Evolutionary conservation across 1,284 basidiomycete genomes (phyloP), one percentile per base, ranked within the genome.

Genomic region (Leccinum pachyderme): DNA sequence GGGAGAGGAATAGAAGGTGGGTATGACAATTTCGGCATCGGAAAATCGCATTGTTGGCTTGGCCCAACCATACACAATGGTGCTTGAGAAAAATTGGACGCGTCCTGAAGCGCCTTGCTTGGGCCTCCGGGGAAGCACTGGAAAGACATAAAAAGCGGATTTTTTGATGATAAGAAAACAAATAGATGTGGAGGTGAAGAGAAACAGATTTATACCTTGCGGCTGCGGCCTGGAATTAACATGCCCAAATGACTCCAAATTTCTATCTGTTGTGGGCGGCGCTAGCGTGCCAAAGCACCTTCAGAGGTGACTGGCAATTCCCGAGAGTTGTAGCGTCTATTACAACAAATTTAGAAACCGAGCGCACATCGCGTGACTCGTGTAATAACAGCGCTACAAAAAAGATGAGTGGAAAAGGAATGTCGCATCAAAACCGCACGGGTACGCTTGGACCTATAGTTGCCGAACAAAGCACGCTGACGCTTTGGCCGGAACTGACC

Each of bases 381-480:
- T 18, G 11, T 6, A 12, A 13, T 12, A 54, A 54, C 7, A 24
- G 2, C 2, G 4, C 29, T 5, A 12, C 13, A 41, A 31, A 46
- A 7, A 22, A 24, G 8, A 13, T 11, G 7, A 31, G 28, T 13
- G 29, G 24, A 37, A 28, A 33, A 4, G 27, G 32, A 33, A 52
- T 12, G 8, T 7, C n/a, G 27, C 13, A 11, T 13, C 31, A 32
- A 32, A 12, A 13, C 31, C 31, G 13, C 31, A 25, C 2, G 18
- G 32, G 28, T 1, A 1, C 32, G 1, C 12, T 8, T 56, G 57
- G 52, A 60, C 37, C 27, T n/a, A 47, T 32, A 43, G 44, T 45
- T 33, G n/a, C 29, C 18, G 53, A 28, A 43, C 45, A 62, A 63
- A 46, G 41, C 48, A 31, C 12, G 3, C 18, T 13, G 12, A 15